Evolutionary conservation across 2,329 filamentous ascomycete genomes (phyloP).

Genomic region (Diaporthe velutina): DNA sequence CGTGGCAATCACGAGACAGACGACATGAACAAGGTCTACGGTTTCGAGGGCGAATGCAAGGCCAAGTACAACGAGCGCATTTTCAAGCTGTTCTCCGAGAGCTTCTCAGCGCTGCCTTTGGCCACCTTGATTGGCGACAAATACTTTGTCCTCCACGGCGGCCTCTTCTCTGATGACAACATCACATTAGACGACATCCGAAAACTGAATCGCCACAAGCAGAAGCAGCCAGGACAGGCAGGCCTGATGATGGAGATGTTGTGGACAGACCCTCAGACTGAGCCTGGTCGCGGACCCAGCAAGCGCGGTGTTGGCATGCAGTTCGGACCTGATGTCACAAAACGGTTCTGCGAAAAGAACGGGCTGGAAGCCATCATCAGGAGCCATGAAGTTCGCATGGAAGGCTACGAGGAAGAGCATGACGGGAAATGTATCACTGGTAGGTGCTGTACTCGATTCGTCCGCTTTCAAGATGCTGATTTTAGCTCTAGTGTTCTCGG

Average conservation of each 20-base stretch:
- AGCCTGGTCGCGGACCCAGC: constrained; percentile 89
- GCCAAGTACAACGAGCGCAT: constrained; percentile 95
- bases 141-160: constrained; percentile 93
- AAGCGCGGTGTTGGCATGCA: constrained; percentile 97
- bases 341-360: constrained; percentile 96
- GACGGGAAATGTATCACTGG: constrained; percentile 94
- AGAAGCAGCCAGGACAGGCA: constrained; percentile 91
- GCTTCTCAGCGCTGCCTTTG: constrained; percentile 92
- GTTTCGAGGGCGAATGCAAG: constrained; percentile 98
- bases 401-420: constrained; percentile 98
- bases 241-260: constrained; percentile 99
- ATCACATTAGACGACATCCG: constrained; percentile 93
- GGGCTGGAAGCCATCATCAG: constrained; percentile 94
- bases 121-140: constrained; percentile 93
- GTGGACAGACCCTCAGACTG: constrained; percentile 95
- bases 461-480: constrained; percentile 44
- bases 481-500: constrained; percentile 82
- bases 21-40: constrained; percentile 99
- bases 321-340: constrained; percentile 96
- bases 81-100: constrained; percentile 98
- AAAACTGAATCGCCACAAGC: constrained; percentile 89
- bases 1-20: constrained; percentile 99
- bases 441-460: constrained; percentile 54
- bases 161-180: constrained; percentile 95
- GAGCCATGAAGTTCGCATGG: constrained; percentile 98